Conservation (phyloP, 176 grass and related monocot species). For the Bromus sterilis region DNA sequence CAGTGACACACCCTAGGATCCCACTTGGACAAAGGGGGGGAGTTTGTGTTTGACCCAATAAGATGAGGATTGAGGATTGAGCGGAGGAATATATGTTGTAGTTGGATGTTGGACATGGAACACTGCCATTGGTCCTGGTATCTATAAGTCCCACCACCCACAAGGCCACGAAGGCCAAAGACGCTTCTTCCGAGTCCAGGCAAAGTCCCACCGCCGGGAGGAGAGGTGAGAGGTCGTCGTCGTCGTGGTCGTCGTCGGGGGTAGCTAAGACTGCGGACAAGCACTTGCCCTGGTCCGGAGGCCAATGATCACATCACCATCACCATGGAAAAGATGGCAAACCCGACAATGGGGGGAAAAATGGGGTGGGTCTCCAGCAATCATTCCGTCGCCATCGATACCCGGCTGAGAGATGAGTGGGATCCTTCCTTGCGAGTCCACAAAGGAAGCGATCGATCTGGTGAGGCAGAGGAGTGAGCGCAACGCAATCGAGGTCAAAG, state of each 20-base stretch:
- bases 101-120: constrained; percentile 35
- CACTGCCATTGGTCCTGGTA: constrained; percentile 24
- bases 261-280: constrained; percentile 9
- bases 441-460: constrained; percentile 22
- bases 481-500: constrained; percentile 39
- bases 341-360: background rate
- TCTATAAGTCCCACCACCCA: background rate
- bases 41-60: constrained; percentile 10
- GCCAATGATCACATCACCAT: constrained; percentile 27
- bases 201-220: constrained; percentile 4
- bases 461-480: constrained; percentile 23
- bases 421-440: constrained; percentile 33
- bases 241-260: constrained; percentile 10
- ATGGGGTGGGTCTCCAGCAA: constrained; percentile 11
- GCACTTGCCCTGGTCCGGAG: constrained; percentile 7
- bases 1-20: background rate
- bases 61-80: background rate
- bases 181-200: constrained; percentile 4
- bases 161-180: background rate
- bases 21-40: background rate
- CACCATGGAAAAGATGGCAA: constrained; percentile 9
- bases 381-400: constrained; percentile 17
- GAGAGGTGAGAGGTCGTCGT: background rate
- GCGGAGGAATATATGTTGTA: background rate
- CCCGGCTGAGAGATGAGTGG: constrained; percentile 14